Percentiles rank a stretch among this genome's conserved stretches.
phyloP scores from a whole-genome alignment of 352 stramenopile species.

The Pythium rishiriense region DNA sequence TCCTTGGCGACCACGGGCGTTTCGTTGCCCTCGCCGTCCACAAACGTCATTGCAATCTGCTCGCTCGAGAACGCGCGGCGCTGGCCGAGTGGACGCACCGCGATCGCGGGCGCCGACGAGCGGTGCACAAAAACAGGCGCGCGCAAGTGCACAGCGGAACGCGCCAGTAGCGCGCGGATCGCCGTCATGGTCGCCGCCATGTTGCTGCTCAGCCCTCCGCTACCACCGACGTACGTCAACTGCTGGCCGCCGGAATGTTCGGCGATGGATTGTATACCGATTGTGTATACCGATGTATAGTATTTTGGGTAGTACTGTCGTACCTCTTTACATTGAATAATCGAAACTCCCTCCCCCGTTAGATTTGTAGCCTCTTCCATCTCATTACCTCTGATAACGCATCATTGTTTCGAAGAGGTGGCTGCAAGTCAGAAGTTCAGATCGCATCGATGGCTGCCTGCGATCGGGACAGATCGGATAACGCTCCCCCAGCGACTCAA shows the following conservation, averaged over 20 bases:
- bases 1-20: conserved; percentile 67
- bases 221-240: conserved; percentile 13
- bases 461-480: too few species aligned
- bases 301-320: background rate
- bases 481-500: background rate
- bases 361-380: too few species aligned
- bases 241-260: conserved; percentile 23
- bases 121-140: background rate
- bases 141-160: too few species aligned
- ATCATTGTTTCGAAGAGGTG: background rate
- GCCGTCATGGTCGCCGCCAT: conserved; percentile 3
- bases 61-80: conserved; percentile 42
- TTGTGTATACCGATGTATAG: background rate
- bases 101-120: background rate
- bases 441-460: too few species aligned
- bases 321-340: too few species aligned
- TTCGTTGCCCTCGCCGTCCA: conserved; percentile 77
- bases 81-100: background rate
- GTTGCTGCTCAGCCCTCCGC: background rate
- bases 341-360: too few species aligned
- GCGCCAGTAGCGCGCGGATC: conserved; percentile 14
- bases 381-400: background rate
- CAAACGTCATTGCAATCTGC: conserved; percentile 79
- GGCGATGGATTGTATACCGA: conserved; percentile 13
- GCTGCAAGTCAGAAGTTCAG: conserved; percentile 15